phyloP scores from a whole-genome alignment of 2,329 filamentous ascomycete genomes.

The Dactylellina cionopaga region DNA sequence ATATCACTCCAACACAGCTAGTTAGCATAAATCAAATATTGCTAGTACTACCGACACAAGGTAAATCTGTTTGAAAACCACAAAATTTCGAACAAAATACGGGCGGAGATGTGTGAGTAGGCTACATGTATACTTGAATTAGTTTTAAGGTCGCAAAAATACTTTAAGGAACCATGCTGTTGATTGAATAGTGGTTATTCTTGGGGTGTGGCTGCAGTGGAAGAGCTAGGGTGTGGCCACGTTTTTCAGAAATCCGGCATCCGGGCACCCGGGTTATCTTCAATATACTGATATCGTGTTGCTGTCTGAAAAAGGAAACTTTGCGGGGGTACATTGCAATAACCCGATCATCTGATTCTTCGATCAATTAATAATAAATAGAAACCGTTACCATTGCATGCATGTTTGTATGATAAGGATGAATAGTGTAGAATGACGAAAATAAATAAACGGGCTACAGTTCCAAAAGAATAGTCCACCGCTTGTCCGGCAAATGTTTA shows the following conservation, averaged over 20 bases:
- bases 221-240: neutral
- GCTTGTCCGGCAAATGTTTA: neutral
- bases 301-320: conserved; percentile 6
- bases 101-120: too few species aligned
- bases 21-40: too few species aligned
- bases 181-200: neutral
- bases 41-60: too few species aligned
- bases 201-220: neutral
- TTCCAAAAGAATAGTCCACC: neutral
- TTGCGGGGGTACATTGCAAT: neutral
- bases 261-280: neutral
- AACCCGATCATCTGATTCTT: neutral
- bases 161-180: too few species aligned
- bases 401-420: neutral
- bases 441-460: neutral
- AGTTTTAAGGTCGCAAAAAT: too few species aligned
- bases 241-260: neutral
- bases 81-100: too few species aligned
- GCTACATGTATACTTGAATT: too few species aligned
- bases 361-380: neutral
- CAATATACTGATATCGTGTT: conserved; percentile 8
- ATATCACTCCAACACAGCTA: too few species aligned
- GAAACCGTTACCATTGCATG: conserved; percentile 1
- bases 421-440: neutral
- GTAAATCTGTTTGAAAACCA: too few species aligned